Conservation (phyloP, 257 asterid genomes). For the Solanum stenotomum region DNA sequence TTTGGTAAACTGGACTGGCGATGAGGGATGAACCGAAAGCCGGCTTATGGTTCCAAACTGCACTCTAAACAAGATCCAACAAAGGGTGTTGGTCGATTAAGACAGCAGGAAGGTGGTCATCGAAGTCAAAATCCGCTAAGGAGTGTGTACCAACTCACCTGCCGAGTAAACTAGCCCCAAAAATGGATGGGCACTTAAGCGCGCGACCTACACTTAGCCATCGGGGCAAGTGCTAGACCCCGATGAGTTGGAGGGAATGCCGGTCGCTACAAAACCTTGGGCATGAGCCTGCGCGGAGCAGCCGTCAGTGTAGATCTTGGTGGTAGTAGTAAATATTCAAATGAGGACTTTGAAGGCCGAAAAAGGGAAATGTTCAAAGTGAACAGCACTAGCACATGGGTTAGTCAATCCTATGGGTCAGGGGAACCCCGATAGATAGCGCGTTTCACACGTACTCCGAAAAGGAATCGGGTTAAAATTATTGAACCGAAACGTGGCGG, state of each 20-base stretch:
- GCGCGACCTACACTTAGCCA: too few species aligned
- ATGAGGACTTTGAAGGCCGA: neutral
- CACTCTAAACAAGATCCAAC: neutral
- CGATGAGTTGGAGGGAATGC: too few species aligned
- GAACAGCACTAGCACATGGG: neutral
- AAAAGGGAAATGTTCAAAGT: neutral
- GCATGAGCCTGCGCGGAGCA: accelerated
- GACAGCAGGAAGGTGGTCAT: neutral
- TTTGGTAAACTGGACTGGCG: too few species aligned
- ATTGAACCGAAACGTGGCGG: accelerated
- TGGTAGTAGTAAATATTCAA: neutral
- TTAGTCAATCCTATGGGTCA: neutral
- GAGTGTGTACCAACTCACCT: neutral
- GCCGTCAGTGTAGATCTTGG: too few species aligned
- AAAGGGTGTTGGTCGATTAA: neutral
- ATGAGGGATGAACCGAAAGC: neutral
- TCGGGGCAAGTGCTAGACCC: too few species aligned
- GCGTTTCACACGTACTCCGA: accelerated
- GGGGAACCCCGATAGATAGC: neutral
- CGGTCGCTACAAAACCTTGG: neutral
- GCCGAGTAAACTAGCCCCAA: neutral
- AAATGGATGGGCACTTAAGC: neutral
- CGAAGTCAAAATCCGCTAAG: too few species aligned
- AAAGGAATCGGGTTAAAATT: too few species aligned
- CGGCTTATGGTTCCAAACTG: too few species aligned